Base-by-base conservation (phyloP, 371 early-diverging fungal species). In the Entomophthora muscae region DNA sequence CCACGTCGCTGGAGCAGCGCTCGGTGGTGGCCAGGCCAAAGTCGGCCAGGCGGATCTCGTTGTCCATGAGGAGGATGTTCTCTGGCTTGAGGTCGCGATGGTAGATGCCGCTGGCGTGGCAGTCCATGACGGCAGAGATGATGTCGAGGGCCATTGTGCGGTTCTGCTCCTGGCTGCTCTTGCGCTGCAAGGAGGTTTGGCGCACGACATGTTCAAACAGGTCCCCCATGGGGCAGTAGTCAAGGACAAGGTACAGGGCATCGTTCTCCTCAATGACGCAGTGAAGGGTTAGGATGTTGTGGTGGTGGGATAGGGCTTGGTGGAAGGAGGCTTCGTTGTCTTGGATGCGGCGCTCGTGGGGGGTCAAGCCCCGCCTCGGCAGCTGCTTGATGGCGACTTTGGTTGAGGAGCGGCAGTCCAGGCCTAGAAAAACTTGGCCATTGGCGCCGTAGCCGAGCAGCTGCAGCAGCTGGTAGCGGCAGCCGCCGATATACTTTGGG, bases 1-100 rank as follows among this genome's bases (percentile, higher is more conserved):
- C 93, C 64, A 86, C 83, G 60, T 94, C 93, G 10, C 68, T 80
- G 17, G 89, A 88, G 66, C 73, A 72, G 0, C 65, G 61, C 23
- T 89, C 82, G 3, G 80, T 79, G 0, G 95, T 94, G 1, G 93
- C 84, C 10, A 98, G 79, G 0, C 96, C 96, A 78, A 95, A 97
- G 70, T 95, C 96, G 22, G 91, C 85, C 23, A 97, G 76, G 70
- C 93, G 91, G 65, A 92, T 70, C 0, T 75, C 63, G 1, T 77
- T 78, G 17, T 26, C 63, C 61, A 61, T 56, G 23, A 77, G 56
- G 0, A 76, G 55, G 26, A 76, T 70, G 53, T 79, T 78, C 66
- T 78, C 78, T 32, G 86, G 86, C 66, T 86, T 86, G 28, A 86
- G 69, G 66, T 90, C 90, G 23, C 89, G 79, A 66, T 86, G 87